These are phyloP conservation scores for Podosphaera fusca DNA, from an alignment of 2,329 filamentous ascomycete genomes.

Conservation along the genomic window DNA sequence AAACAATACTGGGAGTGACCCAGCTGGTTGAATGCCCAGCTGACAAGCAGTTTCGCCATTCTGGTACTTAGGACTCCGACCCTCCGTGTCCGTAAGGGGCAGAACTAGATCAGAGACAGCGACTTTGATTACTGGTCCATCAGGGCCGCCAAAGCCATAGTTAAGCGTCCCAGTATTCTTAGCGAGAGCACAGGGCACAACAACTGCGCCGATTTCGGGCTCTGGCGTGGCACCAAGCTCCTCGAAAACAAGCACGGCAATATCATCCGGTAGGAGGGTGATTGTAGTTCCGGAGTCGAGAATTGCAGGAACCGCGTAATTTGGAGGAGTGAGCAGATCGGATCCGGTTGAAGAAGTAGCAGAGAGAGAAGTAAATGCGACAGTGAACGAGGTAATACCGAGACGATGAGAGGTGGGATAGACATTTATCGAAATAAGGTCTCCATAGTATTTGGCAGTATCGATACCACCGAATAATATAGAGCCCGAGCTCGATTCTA, in stretches of 20 bases:
- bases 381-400: constrained; percentile 13
- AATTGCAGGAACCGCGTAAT: constrained; percentile 25
- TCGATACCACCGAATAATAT: constrained; percentile 24
- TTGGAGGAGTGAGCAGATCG: constrained; percentile 12
- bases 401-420: constrained; percentile 7
- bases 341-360: constrained; percentile 19
- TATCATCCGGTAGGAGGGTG: constrained; percentile 36
- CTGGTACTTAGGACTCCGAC: constrained; percentile 12
- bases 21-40: constrained; percentile 26
- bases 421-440: constrained; percentile 15
- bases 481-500: constrained; percentile 15
- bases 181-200: constrained; percentile 24
- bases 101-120: constrained; percentile 24
- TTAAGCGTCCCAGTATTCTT: constrained; percentile 21
- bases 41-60: constrained; percentile 22
- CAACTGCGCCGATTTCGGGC: constrained; percentile 20
- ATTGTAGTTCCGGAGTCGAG: constrained; percentile 46
- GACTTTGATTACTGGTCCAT: constrained; percentile 22
- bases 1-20: constrained; percentile 16
- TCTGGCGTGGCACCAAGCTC: constrained; percentile 25
- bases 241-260: constrained; percentile 24
- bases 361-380: constrained; percentile 15
- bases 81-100: constrained; percentile 13
- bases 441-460: constrained; percentile 22
- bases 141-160: constrained; percentile 25